Base-by-base conservation (phyloP, 2,329 filamentous ascomycete species). In the Magnaporthiopsis poae region DNA sequence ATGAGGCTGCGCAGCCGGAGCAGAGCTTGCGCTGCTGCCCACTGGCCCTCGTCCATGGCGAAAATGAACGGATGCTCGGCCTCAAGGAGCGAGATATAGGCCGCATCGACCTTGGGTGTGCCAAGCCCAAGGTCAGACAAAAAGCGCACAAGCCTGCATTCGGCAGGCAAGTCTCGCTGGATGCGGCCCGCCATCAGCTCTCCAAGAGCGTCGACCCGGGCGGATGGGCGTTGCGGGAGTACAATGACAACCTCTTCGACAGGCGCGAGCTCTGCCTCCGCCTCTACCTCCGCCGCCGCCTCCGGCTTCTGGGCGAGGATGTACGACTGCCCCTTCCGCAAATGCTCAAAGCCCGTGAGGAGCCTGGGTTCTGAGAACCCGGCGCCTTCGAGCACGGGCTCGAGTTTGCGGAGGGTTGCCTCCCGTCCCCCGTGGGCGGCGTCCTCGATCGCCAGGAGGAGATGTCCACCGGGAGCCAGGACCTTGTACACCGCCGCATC, bases 41-140 rank as follows among this genome's bases (percentile, higher is more conserved):
- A 86, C 5, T 77, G 71, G 0, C 69, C 13, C 12, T 77, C 71
- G 1, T 69, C 70, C 75, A 83, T 80, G 46, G 73, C 66, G 68
- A 79, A 80, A 35, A 84, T 66, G 1, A 75, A 65, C 7, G 74
- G 68, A 1, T 66, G 33, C 5, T 70, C 70, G 2, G 69, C 60
- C 62, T 86, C 83, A 1, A 83, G 71, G 0, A 86, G 75, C 1
- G 83, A 82, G 8, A 86, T 74, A 31, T 80, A 76, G 2, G 60
- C 33, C 9, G 63, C 36, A 21, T 61, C 18, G 63, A 5, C 8
- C 29, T 8, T 9, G 25, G 21, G n/a, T n/a, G n/a, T 11, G 18
- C n/a, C 21, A 21, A 25, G 46, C n/a, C n/a, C 21, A 21, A 56
- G 21, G n/a, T 56, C 15, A 25, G 18, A 21, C 7, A 21, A 56